phyloP scores from a whole-genome alignment of 2,329 filamentous ascomycete species.

The Dendrostoma leiphaemia region DNA sequence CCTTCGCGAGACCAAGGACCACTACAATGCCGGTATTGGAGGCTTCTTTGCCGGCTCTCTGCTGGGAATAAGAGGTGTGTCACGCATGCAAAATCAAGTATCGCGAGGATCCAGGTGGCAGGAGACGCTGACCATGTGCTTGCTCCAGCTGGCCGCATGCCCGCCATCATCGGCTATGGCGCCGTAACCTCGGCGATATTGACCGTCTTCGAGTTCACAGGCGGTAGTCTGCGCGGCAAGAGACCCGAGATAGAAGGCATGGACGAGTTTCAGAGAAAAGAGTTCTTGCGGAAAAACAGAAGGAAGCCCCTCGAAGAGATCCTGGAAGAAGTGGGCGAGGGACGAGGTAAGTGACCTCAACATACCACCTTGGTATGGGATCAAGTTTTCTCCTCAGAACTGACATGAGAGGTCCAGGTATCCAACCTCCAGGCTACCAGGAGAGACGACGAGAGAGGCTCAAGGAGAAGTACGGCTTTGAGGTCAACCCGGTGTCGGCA shows the following conservation, averaged over 20 bases:
- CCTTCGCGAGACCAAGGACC: constrained; percentile 79
- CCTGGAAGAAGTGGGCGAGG: constrained; percentile 78
- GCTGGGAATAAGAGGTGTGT: constrained; percentile 70
- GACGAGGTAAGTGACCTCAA: constrained; percentile 62
- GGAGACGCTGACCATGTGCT: constrained; percentile 2
- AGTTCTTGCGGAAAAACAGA: constrained; percentile 70
- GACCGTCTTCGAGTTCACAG: constrained; percentile 66
- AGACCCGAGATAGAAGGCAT: constrained; percentile 64
- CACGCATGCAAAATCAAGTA: constrained; percentile 24
- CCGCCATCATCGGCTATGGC: constrained; percentile 69
- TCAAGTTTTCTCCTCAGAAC: too few relatives aligned
- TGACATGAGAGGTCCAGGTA: constrained; percentile 54
- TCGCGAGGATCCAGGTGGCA: too few relatives aligned
- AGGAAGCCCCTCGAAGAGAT: constrained; percentile 77
- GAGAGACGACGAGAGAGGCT: constrained; percentile 79
- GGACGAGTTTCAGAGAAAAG: constrained; percentile 73
- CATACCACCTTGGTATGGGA: not conserved
- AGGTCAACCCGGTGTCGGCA: constrained; percentile 67
- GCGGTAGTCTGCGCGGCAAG: constrained; percentile 53
- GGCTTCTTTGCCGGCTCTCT: constrained; percentile 75
- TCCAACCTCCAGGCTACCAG: constrained; percentile 77
- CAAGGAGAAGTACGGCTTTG: constrained; percentile 84
- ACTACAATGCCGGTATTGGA: constrained; percentile 70
- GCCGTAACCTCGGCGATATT: constrained; percentile 53
- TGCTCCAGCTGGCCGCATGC: constrained; percentile 59